Conservation (phyloP, 305 asterid species). For the Lippia alba region DNA sequence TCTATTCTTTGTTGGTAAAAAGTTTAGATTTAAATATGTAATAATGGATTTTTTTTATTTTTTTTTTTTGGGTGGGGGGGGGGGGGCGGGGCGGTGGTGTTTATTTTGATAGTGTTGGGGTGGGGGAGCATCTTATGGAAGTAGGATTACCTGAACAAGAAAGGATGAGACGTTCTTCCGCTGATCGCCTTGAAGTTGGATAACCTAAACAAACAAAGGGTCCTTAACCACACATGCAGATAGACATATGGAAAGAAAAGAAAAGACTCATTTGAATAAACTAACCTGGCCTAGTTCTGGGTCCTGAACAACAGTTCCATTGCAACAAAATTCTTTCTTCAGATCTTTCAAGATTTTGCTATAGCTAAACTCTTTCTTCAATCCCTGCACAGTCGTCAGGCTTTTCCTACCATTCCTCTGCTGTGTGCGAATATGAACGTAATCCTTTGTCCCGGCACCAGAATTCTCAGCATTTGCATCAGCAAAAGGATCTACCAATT, state of each 20-base stretch:
- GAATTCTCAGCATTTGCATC: slow-evolving; percentile 73
- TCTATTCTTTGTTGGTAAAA: no score
- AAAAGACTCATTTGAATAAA: background rate
- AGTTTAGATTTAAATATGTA: no score
- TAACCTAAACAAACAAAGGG: slow-evolving; percentile 42
- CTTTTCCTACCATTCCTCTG: slow-evolving; percentile 77
- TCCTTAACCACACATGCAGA: background rate
- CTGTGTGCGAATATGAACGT: slow-evolving; percentile 63
- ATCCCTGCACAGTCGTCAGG: slow-evolving; percentile 74
- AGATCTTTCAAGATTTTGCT: slow-evolving; percentile 74
- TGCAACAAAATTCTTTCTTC: slow-evolving; percentile 70
- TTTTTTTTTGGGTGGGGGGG: no score
- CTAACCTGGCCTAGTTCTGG: slow-evolving; percentile 73
- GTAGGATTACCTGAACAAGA: slow-evolving; percentile 54
- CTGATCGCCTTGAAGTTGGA: slow-evolving; percentile 78
- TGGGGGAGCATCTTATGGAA: no score
- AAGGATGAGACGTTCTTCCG: slow-evolving; percentile 66
- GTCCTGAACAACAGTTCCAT: slow-evolving; percentile 77
- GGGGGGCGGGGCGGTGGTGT: no score
- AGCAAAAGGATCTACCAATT: slow-evolving; percentile 60
- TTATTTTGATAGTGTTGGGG: no score
- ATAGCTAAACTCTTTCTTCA: slow-evolving; percentile 72
- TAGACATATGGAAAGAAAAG: background rate
- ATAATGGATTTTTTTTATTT: no score
- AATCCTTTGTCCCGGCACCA: slow-evolving; percentile 64